Evolutionary conservation across 2,329 filamentous ascomycete species (phyloP).

Genomic region (Metarhizium humberi): DNA sequence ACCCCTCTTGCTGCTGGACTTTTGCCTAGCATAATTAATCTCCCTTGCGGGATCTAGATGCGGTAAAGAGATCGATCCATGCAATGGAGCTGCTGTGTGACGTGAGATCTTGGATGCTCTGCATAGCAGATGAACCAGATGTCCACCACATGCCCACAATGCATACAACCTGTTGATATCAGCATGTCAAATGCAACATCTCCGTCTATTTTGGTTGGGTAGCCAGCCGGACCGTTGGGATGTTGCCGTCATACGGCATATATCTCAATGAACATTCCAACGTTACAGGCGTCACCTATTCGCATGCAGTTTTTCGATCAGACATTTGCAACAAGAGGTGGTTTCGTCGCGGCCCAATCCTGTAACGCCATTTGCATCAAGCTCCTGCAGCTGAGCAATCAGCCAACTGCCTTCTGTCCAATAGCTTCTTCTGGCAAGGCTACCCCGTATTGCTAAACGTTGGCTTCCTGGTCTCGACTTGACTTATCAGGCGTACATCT

Average conservation of each 20-base stretch:
- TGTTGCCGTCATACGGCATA: background rate
- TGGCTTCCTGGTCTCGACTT: too few relatives aligned
- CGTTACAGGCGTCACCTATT: background rate
- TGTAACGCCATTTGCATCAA: too few relatives aligned
- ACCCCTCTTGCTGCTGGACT: background rate
- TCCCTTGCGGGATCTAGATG: background rate
- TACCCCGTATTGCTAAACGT: too few relatives aligned
- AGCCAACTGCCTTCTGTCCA: too few relatives aligned
- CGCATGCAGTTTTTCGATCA: too few relatives aligned
- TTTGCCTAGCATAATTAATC: background rate
- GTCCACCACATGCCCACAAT: background rate
- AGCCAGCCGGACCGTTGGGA: background rate
- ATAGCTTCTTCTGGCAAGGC: too few relatives aligned
- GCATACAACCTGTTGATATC: background rate
- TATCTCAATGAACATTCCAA: background rate
- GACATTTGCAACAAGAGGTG: too few relatives aligned
- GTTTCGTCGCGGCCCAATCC: too few relatives aligned
- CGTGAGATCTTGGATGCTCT: background rate
- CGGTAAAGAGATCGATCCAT: background rate
- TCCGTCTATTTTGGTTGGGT: background rate
- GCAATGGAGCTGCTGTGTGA: background rate
- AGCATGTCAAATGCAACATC: background rate
- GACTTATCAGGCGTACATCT: background rate
- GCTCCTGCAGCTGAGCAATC: too few relatives aligned
- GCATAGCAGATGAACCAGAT: background rate